Conservation (phyloP, 805 yeast genomes). For the Starmerella roubikii region DNA sequence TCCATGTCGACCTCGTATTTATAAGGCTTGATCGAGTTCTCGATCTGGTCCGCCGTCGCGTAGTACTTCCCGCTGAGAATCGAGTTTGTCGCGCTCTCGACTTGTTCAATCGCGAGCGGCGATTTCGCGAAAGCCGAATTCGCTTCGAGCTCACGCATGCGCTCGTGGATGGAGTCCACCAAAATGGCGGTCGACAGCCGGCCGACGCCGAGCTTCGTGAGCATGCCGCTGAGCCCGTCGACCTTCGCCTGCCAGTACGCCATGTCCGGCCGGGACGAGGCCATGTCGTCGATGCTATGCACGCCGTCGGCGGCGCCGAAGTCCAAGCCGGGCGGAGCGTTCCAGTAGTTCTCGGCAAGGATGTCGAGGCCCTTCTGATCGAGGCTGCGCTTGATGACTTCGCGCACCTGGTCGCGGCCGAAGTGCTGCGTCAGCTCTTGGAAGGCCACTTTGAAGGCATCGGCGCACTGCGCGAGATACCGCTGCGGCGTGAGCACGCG, state of each 20-base stretch:
- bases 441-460: constrained; percentile 67
- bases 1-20: constrained; percentile 95
- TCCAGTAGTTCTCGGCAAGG: constrained; percentile 88
- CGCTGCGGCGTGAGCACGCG: constrained; percentile 87
- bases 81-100: constrained; percentile 68
- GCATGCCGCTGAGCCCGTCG: constrained; percentile 66
- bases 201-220: constrained; percentile 91
- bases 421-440: constrained; percentile 76
- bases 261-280: constrained; percentile 49
- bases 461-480: constrained; percentile 83
- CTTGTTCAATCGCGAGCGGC: constrained; percentile 71
- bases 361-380: constrained; percentile 83
- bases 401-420: constrained; percentile 68
- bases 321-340: constrained; percentile 33
- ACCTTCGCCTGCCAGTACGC: constrained; percentile 77
- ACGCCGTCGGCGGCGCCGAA: neutral
- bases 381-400: constrained; percentile 64
- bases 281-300: constrained; percentile 33
- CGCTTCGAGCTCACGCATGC: constrained; percentile 59
- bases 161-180: constrained; percentile 65
- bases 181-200: constrained; percentile 72
- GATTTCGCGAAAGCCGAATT: constrained; percentile 68
- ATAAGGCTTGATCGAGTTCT: constrained; percentile 93
- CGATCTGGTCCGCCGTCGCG: constrained; percentile 96
- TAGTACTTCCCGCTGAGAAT: constrained; percentile 68